These are phyloP conservation scores for Fusarium sororula DNA, from an alignment of 2,329 filamentous ascomycete genomes.

Conservation along the genomic window DNA sequence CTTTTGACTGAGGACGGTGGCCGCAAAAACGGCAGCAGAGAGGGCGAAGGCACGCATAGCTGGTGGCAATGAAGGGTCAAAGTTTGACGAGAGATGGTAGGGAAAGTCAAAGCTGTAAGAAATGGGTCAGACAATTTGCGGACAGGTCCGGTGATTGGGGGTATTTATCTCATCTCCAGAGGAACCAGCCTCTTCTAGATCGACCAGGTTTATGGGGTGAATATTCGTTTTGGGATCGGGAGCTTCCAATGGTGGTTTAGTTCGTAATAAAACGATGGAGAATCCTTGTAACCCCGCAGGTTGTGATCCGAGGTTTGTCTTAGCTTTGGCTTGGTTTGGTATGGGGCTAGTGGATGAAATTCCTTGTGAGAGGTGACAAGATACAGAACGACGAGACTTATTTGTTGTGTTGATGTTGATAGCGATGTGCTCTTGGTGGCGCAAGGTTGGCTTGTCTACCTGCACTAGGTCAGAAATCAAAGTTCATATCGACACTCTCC, in stretches of 20 bases:
- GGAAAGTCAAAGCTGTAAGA: not conserved
- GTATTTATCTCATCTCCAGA: conserved; percentile 18
- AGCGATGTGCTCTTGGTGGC: not conserved
- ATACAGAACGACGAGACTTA: not conserved
- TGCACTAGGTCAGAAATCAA: not conserved
- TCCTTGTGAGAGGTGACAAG: conserved; percentile 6
- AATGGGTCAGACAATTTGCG: not conserved
- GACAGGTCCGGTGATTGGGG: not conserved
- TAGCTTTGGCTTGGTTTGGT: not conserved
- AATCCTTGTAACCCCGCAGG: conserved; percentile 32
- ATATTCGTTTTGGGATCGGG: not conserved
- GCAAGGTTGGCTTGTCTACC: not conserved
- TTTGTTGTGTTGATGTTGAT: not conserved
- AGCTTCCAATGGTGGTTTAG: conserved; percentile 32
- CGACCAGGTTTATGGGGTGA: conserved; percentile 6
- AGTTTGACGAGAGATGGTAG: not conserved
- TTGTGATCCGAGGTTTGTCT: conserved; percentile 25
- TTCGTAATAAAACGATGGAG: not conserved
- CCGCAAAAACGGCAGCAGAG: conserved; percentile 39
- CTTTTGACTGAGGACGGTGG: conserved; percentile 36
- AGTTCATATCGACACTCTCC: not conserved
- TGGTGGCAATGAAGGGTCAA: not conserved
- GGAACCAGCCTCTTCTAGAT: conserved; percentile 3
- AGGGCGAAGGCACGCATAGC: conserved; percentile 30
- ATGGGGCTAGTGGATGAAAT: not conserved